Percentiles rank a stretch among this genome's conserved stretches.
Evolutionary conservation across 2,329 filamentous ascomycete genomes (phyloP).

Genomic region (Paecilomyces fulvus): DNA sequence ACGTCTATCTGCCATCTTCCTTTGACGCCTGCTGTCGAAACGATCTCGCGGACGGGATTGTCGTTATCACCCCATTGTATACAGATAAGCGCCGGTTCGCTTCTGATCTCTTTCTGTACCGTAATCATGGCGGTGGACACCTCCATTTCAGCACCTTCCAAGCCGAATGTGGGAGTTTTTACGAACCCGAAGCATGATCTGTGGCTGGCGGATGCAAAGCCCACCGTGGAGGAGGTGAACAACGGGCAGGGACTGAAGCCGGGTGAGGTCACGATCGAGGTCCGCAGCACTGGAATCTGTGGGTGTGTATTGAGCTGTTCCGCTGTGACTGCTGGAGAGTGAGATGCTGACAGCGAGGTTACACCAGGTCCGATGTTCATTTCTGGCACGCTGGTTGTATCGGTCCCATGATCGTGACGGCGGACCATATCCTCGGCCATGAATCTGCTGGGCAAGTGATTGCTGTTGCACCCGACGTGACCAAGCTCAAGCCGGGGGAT

Average conservation of each 20-base stretch:
- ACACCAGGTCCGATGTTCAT: constrained; percentile 74
- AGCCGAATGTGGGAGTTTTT: constrained; percentile 91
- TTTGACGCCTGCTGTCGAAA: neutral
- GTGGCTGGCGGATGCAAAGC: constrained; percentile 74
- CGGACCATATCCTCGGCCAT: constrained; percentile 86
- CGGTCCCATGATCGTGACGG: constrained; percentile 86
- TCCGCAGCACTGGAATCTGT: constrained; percentile 94
- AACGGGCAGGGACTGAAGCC: constrained; percentile 60
- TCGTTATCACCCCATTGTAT: neutral
- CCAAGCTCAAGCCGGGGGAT: constrained; percentile 70
- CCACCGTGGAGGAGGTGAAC: constrained; percentile 65
- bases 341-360: constrained; percentile 5
- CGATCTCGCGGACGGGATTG: neutral
- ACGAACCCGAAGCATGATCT: constrained; percentile 89
- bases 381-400: constrained; percentile 97
- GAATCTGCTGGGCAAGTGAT: constrained; percentile 75
- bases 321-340: neutral
- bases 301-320: constrained; percentile 48
- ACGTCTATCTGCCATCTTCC: neutral
- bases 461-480: constrained; percentile 66
- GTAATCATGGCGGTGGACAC: constrained; percentile 4
- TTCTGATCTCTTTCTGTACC: neutral
- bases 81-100: neutral
- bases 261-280: constrained; percentile 78
- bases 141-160: constrained; percentile 26